Base-by-base conservation (phyloP, 495 filamentous ascomycete genomes). In the Pseudotulostoma volvatum region DNA sequence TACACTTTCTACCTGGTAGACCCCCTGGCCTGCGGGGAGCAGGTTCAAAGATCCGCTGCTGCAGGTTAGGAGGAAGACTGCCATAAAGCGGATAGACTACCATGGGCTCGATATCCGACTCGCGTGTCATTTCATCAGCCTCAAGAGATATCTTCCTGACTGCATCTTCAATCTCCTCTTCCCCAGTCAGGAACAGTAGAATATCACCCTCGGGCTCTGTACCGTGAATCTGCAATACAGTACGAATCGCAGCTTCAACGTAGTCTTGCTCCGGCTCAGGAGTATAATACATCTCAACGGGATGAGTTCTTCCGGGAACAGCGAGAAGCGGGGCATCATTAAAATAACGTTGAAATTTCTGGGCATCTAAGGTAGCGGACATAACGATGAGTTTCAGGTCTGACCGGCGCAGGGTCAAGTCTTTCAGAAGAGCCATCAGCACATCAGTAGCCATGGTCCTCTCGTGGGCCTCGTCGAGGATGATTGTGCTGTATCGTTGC, bases 331-430 rank as follows among this genome's bases (percentile, higher is more conserved):
- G 92, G 1, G 92, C 92, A 50, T 87, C 73, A 57, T 80, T 83
- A 69, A 99, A 99, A 58, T 96, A 99, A n/a, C 73, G 73, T 56
- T 96, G 92, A 55, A 99, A 99, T 55, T 96, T 99, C 53, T 92
- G 78, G 1, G 92, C 86, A 61, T 99, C 92, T 31, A 96, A 68
- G 20, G 88, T 96, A 34, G 88, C 88, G 48, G 87, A 94, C 88
- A 96, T 96, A 71, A 96, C 86, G 44, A 96, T 85, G 45, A 96
- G 81, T 63, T 96, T 96, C 44, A 96, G 55, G 52, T 95, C 88
- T 3, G 80, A 73, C 38, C 88, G 67, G 49, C 86, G 73, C 43
- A 58, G 42, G 8, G 81, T 77, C 14, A 96, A 75, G 48, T 88
- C 77, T 60, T 95, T 95, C 37, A 96, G 61, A 38, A 96, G 70